Evolutionary conservation across 2,329 filamentous ascomycete genomes (phyloP).

Genomic region (Rhynchosporium secalis): DNA sequence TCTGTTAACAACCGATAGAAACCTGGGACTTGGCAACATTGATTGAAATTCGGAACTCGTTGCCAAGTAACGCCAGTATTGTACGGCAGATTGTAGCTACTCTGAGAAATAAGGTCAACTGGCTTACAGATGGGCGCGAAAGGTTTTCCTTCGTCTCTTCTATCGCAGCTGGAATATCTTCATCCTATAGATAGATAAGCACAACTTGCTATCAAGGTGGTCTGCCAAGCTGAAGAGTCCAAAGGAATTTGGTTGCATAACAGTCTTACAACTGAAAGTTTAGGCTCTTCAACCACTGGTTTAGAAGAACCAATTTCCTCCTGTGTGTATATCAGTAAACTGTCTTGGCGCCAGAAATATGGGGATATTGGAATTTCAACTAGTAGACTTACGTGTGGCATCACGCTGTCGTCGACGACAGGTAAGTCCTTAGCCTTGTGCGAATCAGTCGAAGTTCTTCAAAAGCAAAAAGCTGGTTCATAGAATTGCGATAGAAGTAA

Average conservation of each 20-base stretch:
- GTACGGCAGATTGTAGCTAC: background rate
- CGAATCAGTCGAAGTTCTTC: background rate
- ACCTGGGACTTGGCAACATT: background rate
- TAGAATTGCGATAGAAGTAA: background rate
- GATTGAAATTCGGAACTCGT: background rate
- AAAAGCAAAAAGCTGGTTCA: background rate
- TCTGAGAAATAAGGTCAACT: background rate
- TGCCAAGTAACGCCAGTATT: background rate
- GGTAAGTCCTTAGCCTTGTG: slow-evolving; percentile 12
- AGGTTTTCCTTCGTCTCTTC: background rate
- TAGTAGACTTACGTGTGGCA: background rate
- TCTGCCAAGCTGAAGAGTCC: too few species aligned
- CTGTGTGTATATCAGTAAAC: background rate
- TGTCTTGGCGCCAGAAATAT: background rate
- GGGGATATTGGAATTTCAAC: background rate
- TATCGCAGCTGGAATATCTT: background rate
- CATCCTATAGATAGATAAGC: background rate
- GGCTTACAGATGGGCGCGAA: background rate
- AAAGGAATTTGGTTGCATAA: too few species aligned
- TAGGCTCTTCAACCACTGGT: background rate
- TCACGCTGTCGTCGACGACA: background rate
- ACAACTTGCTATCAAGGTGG: background rate
- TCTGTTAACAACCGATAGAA: background rate
- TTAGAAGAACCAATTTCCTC: background rate
- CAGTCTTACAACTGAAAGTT: too few species aligned